Evolutionary conservation across 2,329 filamentous ascomycete species (phyloP).

Genomic region (Neoascochyta sp.): DNA sequence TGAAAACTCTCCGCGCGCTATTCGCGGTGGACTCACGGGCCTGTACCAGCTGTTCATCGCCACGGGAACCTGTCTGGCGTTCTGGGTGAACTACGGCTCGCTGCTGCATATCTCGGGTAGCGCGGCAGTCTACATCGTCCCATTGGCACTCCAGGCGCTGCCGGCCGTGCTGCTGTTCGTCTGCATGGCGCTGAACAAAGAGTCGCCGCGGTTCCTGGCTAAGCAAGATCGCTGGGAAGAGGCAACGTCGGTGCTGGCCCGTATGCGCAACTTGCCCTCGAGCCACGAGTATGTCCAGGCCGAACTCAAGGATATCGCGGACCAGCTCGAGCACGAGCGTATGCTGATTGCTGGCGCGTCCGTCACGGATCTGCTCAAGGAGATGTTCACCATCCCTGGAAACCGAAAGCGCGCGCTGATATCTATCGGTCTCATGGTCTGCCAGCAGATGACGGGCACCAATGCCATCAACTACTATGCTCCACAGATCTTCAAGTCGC

Average conservation of each 20-base stretch:
- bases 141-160: conserved; percentile 61
- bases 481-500: conserved; percentile 63
- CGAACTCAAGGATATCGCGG: conserved; percentile 37
- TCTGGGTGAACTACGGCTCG: conserved; percentile 54
- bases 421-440: conserved; percentile 62
- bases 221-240: conserved; percentile 66
- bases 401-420: conserved; percentile 62
- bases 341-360: conserved; percentile 52
- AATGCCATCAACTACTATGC: conserved; percentile 60
- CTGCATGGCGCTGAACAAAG: conserved; percentile 61
- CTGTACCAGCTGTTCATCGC: conserved; percentile 59
- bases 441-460: conserved; percentile 67
- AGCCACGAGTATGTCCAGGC: conserved; percentile 36
- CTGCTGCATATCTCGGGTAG: conserved; percentile 47
- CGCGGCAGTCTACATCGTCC: conserved; percentile 56
- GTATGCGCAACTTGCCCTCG: conserved; percentile 52
- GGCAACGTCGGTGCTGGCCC: conserved; percentile 54
- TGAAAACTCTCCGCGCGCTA: conserved; percentile 57
- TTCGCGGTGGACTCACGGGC: conserved; percentile 57
- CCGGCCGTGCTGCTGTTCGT: conserved; percentile 59
- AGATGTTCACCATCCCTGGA: conserved; percentile 45
- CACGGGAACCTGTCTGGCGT: conserved; percentile 51
- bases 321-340: conserved; percentile 52
- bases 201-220: conserved; percentile 66
- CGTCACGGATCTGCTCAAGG: conserved; percentile 40